phyloP scores from a whole-genome alignment of 2,329 filamentous ascomycete species.

The Penicillium sp. region DNA sequence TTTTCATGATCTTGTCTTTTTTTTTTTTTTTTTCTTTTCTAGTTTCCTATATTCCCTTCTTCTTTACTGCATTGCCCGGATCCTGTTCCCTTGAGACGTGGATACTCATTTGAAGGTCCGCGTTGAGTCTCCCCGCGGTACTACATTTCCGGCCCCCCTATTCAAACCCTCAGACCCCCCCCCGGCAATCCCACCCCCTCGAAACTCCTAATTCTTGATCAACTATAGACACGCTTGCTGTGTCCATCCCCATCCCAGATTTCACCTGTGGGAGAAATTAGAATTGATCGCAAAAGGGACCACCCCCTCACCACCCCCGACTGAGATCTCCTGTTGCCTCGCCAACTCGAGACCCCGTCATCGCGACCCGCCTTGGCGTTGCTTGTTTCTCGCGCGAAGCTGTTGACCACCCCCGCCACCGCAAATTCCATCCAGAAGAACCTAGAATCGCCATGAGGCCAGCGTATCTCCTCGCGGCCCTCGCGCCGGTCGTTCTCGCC shows the following conservation, averaged over 20 bases:
- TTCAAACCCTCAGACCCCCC: not conserved
- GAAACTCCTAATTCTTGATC: not conserved
- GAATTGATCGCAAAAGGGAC: not conserved
- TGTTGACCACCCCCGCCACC: constrained; percentile 5
- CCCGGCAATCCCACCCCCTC: not conserved
- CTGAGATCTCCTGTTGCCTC: constrained; percentile 18
- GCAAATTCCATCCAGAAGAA: not conserved
- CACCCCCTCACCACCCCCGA: not conserved
- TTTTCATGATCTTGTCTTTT: not conserved
- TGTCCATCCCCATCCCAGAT: not conserved
- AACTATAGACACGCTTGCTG: not conserved
- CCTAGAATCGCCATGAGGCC: constrained; percentile 17
- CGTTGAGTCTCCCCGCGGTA: not conserved
- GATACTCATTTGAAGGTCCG: not conserved
- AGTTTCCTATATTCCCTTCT: not conserved
- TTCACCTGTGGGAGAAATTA: not conserved
- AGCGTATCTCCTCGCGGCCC: constrained; percentile 12
- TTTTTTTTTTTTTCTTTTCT: not conserved
- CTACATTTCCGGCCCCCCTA: not conserved
- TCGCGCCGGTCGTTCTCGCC: constrained; percentile 22
- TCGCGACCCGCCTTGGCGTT: constrained; percentile 26
- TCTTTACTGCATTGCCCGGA: too few relatives aligned
- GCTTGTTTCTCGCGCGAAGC: constrained; percentile 17
- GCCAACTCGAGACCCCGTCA: constrained; percentile 17
- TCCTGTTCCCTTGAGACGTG: not conserved